Percentiles rank a stretch among this genome's conserved stretches.
Evolutionary conservation across 2,329 filamentous ascomycete genomes (phyloP).

Genomic region (Fusarium goolgardi): DNA sequence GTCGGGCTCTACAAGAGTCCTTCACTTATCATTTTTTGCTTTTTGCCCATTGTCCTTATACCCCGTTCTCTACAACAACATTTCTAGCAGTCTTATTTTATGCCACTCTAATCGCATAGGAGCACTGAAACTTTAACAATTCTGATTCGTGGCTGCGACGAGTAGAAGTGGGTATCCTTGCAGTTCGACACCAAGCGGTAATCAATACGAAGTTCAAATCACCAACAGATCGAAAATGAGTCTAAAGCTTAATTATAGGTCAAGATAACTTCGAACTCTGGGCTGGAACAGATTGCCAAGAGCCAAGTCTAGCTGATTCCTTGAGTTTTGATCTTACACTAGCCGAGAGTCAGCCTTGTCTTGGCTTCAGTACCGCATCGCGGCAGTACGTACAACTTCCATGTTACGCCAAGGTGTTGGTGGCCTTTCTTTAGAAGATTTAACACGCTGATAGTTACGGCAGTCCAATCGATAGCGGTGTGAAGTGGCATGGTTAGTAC

Average conservation of each 20-base stretch:
- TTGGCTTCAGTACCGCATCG: background rate
- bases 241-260: too few relatives aligned
- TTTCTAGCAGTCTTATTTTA: background rate
- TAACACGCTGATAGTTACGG: fast-evolving
- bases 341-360: background rate
- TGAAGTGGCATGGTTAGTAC: background rate
- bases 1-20: conserved; percentile 2
- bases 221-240: background rate
- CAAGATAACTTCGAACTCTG: too few relatives aligned
- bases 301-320: background rate
- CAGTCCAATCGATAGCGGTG: fast-evolving
- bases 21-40: background rate
- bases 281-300: background rate
- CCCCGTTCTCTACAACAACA: fast-evolving
- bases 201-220: background rate
- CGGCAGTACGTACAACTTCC: too few relatives aligned
- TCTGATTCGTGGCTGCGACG: background rate
- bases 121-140: background rate
- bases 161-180: background rate
- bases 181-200: background rate
- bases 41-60: fast-evolving
- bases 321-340: background rate
- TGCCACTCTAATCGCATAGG: fast-evolving
- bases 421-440: background rate
- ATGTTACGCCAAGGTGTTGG: background rate